Evolutionary conservation across 176 grass and related monocot genomes (phyloP).

Genomic region (Juncus effusus): DNA sequence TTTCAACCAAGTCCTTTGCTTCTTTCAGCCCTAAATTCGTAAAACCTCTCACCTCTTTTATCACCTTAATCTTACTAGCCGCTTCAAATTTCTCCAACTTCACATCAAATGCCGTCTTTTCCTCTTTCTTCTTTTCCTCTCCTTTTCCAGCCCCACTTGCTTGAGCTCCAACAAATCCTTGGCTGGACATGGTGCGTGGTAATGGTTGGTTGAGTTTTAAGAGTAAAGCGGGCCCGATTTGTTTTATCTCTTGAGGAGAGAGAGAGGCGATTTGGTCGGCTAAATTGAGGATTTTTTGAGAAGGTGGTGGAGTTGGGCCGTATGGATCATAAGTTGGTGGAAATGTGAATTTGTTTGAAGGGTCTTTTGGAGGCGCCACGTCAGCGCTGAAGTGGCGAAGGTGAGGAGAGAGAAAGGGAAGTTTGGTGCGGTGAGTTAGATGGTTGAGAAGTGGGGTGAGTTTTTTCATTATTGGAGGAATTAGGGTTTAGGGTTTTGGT

Average conservation of each 20-base stretch:
- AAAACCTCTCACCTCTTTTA: conserved; percentile 92
- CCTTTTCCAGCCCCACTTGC: conserved; percentile 28
- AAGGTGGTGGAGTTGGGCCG: conserved; percentile 58
- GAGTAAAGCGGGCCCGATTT: conserved; percentile 83
- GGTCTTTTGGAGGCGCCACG: conserved; percentile 6
- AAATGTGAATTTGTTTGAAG: conserved; percentile 59
- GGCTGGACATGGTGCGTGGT: conserved; percentile 62
- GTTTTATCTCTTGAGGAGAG: conserved; percentile 79
- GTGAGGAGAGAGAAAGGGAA: background rate
- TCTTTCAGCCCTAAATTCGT: conserved; percentile 87
- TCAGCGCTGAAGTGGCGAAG: conserved; percentile 11
- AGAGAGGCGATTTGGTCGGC: conserved; percentile 72
- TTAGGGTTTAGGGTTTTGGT: background rate
- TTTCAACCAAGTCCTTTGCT: conserved; percentile 88
- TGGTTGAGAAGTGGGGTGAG: conserved; percentile 2
- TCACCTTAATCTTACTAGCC: conserved; percentile 93
- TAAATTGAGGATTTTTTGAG: conserved; percentile 71
- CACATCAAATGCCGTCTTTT: conserved; percentile 86
- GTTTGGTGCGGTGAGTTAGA: background rate
- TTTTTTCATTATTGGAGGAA: conserved; percentile 13
- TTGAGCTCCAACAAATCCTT: conserved; percentile 56
- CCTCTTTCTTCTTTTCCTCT: conserved; percentile 91
- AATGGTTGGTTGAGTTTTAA: conserved; percentile 54
- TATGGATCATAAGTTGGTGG: conserved; percentile 75
- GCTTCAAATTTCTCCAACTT: conserved; percentile 95